These are phyloP conservation scores for Trematosphaeria pertusa DNA, from an alignment of 2,329 filamentous ascomycete genomes.

Conservation along the genomic window DNA sequence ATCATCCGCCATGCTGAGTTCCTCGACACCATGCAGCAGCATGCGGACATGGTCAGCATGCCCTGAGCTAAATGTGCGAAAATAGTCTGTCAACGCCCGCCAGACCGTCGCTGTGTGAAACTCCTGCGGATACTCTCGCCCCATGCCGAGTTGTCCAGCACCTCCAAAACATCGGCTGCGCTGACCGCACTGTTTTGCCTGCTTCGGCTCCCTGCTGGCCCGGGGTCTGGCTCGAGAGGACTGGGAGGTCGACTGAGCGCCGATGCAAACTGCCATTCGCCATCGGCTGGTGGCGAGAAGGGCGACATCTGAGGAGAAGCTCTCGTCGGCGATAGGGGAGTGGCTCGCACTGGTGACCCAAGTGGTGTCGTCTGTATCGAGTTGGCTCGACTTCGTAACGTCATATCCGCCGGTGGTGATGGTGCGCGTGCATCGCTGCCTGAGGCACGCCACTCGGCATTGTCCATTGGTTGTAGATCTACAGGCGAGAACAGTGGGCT, in stretches of 20 bases:
- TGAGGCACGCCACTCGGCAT: constrained; percentile 33
- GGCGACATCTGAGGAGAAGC: constrained; percentile 34
- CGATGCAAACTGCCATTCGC: constrained; percentile 56
- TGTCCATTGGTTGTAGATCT: constrained; percentile 28
- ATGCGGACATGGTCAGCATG: constrained; percentile 1
- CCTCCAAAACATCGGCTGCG: constrained; percentile 78
- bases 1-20: constrained; percentile 22
- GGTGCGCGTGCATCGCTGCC: constrained; percentile 32
- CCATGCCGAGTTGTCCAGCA: constrained; percentile 90
- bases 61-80: background rate
- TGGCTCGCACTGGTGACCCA: constrained; percentile 39
- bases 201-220: constrained; percentile 60
- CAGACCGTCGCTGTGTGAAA: constrained; percentile 69
- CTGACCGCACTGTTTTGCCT: constrained; percentile 74
- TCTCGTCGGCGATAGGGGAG: constrained; percentile 24
- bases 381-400: constrained; percentile 43
- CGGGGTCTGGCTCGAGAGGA: constrained; percentile 41
- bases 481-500: constrained; percentile 44
- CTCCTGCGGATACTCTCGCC: constrained; percentile 89
- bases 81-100: constrained; percentile 20
- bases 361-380: constrained; percentile 49
- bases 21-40: constrained; percentile 17
- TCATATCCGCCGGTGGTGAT: constrained; percentile 40
- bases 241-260: constrained; percentile 50
- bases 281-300: constrained; percentile 36